phyloP scores from a whole-genome alignment of 2,329 filamentous ascomycete species.

The Bipolaris sorokiniana region DNA sequence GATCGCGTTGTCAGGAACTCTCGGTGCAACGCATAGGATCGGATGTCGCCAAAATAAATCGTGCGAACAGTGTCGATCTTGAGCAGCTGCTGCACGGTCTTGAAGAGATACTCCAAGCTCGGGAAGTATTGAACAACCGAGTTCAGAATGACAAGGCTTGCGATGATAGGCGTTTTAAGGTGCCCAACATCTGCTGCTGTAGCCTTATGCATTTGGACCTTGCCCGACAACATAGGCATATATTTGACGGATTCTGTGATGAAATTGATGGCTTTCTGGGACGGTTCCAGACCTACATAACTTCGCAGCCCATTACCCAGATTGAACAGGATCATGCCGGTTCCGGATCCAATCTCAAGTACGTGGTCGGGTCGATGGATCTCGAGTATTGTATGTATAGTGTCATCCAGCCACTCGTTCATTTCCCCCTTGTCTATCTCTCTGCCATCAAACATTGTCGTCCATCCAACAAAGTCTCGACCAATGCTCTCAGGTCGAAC shows the following conservation, averaged over 20 bases:
- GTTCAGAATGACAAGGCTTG: constrained; percentile 7
- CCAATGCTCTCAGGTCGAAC: constrained; percentile 6
- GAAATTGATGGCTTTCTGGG: constrained; percentile 3
- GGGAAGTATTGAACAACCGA: constrained; percentile 21
- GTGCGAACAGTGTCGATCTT: background rate
- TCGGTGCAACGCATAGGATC: constrained; percentile 5
- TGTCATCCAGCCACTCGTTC: constrained; percentile 21
- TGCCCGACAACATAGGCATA: constrained; percentile 1
- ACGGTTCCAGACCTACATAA: constrained; percentile 15
- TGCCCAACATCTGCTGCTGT: background rate
- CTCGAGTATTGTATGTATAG: constrained; percentile 8
- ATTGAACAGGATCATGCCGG: constrained; percentile 23
- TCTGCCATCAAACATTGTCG: constrained; percentile 17
- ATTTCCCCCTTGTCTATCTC: constrained; percentile 15
- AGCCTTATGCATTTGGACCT: background rate
- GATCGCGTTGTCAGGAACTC: constrained; percentile 7
- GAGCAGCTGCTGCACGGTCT: background rate
- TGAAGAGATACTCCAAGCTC: constrained; percentile 12
- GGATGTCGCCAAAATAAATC: constrained; percentile 13
- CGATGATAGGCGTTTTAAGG: background rate
- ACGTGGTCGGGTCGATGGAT: background rate
- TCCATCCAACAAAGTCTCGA: constrained; percentile 16
- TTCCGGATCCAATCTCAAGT: constrained; percentile 16
- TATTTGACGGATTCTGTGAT: constrained; percentile 3
- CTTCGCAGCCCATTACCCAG: background rate